Base-by-base conservation (phyloP, 2,329 filamentous ascomycete species). In the Colletotrichum plurivorum region DNA sequence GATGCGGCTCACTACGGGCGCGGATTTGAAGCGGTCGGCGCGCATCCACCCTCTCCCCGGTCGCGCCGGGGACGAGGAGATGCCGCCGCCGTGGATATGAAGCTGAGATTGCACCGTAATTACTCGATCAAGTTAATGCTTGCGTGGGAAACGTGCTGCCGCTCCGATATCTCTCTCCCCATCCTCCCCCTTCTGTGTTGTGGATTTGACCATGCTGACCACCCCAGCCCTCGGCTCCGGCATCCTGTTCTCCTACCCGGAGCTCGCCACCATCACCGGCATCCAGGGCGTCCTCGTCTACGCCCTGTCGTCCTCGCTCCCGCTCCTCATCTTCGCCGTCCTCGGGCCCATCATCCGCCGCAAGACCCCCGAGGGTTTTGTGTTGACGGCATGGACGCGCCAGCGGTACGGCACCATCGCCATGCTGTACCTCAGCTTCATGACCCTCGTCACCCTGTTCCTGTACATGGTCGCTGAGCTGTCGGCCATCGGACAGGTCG, bases 51-150 rank as follows among this genome's bases (percentile, higher is more conserved):
- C 86, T 79, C 31, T 71, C 54, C 68, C 31, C 31, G 7, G 31
- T 10, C 0, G 10, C 70, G 41, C 36, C 58, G 66, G 64, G 73
- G 73, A 31, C 12, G 76, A 70, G 82, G 81, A 85, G 83, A 85
- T 81, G 78, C 70, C 54, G 71, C 65, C 63, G 73, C 69, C 79
- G 84, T 73, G 76, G 78, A 82, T 77, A 89, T 84, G 88, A 94
- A 89, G 93, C 93, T 95, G 93, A 96, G 93, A 95, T 92, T 91
- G 92, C 90, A 96, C 93, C 93, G 93, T 95, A 86, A 92, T 69
- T 91, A 95, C 93, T 95, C 93, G 93, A 96, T 93, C 93, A 96
- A 96, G 93, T 93, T 95, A 96, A 95, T 94, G 92, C 93, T 96
- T 96, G 93, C 93, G 93, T 95, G 93, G 91, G 93, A 93, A 95